Percentiles rank a stretch among this genome's conserved stretches.
These are phyloP conservation scores for Pholiota molesta DNA, from an alignment of 768 basidiomycete species.

Conservation along the genomic window DNA sequence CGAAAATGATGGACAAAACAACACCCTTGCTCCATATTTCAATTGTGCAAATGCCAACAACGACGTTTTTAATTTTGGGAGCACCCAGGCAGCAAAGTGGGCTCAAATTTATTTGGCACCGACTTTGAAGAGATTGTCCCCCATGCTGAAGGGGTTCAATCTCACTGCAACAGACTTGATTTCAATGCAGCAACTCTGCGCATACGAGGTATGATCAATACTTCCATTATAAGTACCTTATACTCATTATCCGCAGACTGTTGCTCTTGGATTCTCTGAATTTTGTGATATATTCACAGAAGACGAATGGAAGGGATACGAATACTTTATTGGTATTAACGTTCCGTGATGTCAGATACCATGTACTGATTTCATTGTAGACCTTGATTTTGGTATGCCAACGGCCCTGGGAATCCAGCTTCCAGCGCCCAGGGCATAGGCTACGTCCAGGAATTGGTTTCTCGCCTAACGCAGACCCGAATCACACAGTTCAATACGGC, in stretches of 20 bases:
- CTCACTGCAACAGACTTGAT: slow-evolving; percentile 56
- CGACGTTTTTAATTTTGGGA: slow-evolving; percentile 45
- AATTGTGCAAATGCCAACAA: slow-evolving; percentile 61
- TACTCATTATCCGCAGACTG: slow-evolving; percentile 50
- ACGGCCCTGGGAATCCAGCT: slow-evolving; percentile 70
- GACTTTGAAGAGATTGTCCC: slow-evolving; percentile 55
- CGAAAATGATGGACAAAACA: slow-evolving; percentile 60
- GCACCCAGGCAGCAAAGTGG: slow-evolving; percentile 56
- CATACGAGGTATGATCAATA: slow-evolving; percentile 62
- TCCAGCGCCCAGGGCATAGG: slow-evolving; percentile 65
- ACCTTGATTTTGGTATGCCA: slow-evolving; percentile 65
- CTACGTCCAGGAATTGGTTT: slow-evolving; percentile 70
- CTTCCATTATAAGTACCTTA: not conserved
- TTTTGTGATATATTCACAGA: slow-evolving; percentile 82
- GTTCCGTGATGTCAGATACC: not conserved
- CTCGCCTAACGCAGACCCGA: slow-evolving; percentile 65
- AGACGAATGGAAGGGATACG: slow-evolving; percentile 80
- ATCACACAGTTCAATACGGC: slow-evolving; percentile 59
- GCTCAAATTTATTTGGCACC: slow-evolving; percentile 58
- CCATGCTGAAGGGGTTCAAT: slow-evolving; percentile 50
- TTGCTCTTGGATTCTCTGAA: slow-evolving; percentile 74
- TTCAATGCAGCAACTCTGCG: slow-evolving; percentile 69
- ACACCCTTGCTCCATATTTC: slow-evolving; percentile 72
- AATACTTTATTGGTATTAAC: slow-evolving; percentile 50
- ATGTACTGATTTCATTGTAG: slow-evolving; percentile 27